These are phyloP conservation scores for Ustilago sp. DNA, from an alignment of 1,284 basidiomycete species.

Conservation along the genomic window DNA sequence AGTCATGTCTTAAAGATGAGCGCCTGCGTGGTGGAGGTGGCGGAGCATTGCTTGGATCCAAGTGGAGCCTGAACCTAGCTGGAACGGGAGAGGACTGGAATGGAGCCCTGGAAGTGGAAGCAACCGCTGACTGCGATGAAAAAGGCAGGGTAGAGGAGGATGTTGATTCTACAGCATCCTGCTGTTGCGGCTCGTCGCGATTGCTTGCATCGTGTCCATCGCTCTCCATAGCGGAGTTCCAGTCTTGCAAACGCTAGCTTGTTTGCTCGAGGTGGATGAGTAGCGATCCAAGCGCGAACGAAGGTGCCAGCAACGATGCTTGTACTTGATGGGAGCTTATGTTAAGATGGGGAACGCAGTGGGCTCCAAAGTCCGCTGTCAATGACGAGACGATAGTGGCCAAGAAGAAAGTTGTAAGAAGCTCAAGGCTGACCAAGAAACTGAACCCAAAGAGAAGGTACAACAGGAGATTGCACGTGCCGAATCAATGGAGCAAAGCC, in stretches of 20 bases:
- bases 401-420: conserved; percentile 2
- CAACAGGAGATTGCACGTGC: conserved; percentile 7
- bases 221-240: neutral
- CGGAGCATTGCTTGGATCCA: conserved; percentile 7
- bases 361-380: neutral
- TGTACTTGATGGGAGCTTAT: neutral
- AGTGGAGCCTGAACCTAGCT: conserved; percentile 18
- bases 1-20: conserved; percentile 8
- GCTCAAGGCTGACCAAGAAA: neutral
- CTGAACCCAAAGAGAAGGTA: neutral
- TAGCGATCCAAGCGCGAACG: neutral
- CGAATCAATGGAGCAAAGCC: neutral
- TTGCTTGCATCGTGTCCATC: neutral
- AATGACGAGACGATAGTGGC: neutral
- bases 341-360: too few relatives aligned
- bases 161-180: neutral
- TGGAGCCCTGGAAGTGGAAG: conserved; percentile 10
- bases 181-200: neutral
- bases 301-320: neutral
- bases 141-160: neutral
- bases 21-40: neutral
- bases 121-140: neutral
- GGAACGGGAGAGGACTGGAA: conserved; percentile 29
- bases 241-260: neutral
- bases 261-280: neutral